phyloP scores from a whole-genome alignment of 2,329 filamentous ascomycete genomes.

The Tolypocladium capitatum region DNA sequence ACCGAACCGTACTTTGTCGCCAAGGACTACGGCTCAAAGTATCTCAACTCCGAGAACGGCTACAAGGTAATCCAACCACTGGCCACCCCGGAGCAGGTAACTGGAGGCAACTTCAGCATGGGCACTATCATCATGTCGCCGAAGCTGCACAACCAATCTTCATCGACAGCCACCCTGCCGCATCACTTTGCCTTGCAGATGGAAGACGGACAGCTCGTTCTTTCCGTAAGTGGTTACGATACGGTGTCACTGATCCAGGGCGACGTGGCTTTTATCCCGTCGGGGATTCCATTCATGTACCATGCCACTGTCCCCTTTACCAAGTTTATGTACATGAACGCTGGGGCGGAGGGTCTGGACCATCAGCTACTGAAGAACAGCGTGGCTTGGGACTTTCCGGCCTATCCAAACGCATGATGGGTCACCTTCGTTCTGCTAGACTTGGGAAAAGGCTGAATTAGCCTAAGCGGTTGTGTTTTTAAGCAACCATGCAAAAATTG shows the following conservation, averaged over 20 bases:
- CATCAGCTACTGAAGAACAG: constrained; percentile 9
- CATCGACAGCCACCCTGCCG: constrained; percentile 2
- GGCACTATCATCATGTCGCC: constrained; percentile 7
- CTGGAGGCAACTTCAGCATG: constrained; percentile 6
- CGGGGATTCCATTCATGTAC: constrained; percentile 9
- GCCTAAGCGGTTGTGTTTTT: too few relatives aligned
- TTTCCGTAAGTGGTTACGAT: constrained; percentile 11
- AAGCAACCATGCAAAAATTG: too few relatives aligned
- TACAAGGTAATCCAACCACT: constrained; percentile 11
- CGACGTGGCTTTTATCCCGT: constrained; percentile 14
- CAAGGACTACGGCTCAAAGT: constrained; percentile 11
- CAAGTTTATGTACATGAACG: constrained; percentile 14
- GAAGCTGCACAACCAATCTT: constrained; percentile 5
- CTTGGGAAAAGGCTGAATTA: too few relatives aligned
- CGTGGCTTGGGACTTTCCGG: constrained; percentile 9
- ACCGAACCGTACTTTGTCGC: constrained; percentile 9
- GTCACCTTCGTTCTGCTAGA: too few relatives aligned
- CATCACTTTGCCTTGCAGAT: constrained; percentile 13
- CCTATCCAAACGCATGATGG: constrained; percentile 5
- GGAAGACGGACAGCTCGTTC: constrained; percentile 12
- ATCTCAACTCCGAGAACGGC: constrained; percentile 7
- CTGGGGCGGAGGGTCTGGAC: constrained; percentile 11
- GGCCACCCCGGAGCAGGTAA: constrained; percentile 4
- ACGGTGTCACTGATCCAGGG: constrained; percentile 10
- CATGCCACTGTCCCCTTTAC: constrained; percentile 11